These are phyloP conservation scores for Calonectria pauciramosa DNA, from an alignment of 2,329 filamentous ascomycete species.

Conservation along the genomic window DNA sequence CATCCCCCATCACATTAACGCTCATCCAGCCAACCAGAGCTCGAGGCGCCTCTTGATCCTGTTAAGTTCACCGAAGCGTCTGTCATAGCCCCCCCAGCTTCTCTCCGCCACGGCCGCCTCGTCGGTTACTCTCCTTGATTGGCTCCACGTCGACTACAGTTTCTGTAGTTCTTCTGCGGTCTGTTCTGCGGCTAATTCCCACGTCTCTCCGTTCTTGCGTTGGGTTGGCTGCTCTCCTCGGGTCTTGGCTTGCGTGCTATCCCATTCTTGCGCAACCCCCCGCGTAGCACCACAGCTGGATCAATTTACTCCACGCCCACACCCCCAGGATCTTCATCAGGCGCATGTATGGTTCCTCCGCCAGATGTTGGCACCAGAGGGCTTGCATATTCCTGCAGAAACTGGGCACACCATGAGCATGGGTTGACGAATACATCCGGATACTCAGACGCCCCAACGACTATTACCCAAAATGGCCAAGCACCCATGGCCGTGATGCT, in stretches of 20 bases:
- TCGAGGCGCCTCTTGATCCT: constrained; percentile 23
- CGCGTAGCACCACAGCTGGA: neutral
- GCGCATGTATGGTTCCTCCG: neutral
- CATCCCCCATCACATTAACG: constrained; percentile 31
- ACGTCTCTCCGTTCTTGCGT: constrained; percentile 10
- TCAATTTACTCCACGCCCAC: constrained; percentile 10
- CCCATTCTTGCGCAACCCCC: constrained; percentile 29
- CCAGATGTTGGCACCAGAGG: neutral
- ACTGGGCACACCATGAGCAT: neutral
- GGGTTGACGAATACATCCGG: constrained; percentile 8
- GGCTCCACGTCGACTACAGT: constrained; percentile 34
- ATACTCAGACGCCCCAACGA: neutral
- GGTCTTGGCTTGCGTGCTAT: constrained; percentile 32
- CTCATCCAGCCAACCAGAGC: constrained; percentile 31
- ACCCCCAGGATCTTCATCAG: neutral
- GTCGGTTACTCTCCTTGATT: constrained; percentile 20
- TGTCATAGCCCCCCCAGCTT: constrained; percentile 21
- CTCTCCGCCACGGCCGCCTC: neutral
- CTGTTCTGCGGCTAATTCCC: constrained; percentile 29
- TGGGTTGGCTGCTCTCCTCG: constrained; percentile 30
- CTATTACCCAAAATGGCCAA: neutral
- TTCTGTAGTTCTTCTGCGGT: constrained; percentile 23
- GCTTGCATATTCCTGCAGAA: constrained; percentile 7
- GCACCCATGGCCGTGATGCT: constrained; percentile 14
- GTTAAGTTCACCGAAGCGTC: constrained; percentile 15